Conservation (phyloP, 2,329 filamentous ascomycete genomes). For the Pezicula rhizophila region DNA sequence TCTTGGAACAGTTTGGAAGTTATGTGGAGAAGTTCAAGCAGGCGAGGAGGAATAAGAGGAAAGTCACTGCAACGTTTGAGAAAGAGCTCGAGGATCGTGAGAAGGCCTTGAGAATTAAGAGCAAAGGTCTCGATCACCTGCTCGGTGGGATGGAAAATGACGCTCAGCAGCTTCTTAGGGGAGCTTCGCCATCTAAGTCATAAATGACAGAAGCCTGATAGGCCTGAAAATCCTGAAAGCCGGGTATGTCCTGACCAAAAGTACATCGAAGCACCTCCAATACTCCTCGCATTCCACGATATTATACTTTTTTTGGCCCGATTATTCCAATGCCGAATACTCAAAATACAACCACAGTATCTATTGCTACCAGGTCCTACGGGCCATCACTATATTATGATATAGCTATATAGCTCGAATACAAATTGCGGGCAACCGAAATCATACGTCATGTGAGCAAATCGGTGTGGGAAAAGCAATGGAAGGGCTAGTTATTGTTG, state of each 20-base stretch:
- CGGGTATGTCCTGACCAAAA: too few species aligned
- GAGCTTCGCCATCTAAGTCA: background rate
- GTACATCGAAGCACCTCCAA: too few species aligned
- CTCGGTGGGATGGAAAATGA: constrained; percentile 22
- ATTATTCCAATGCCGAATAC: background rate
- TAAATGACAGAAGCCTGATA: background rate
- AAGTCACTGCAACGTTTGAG: constrained; percentile 18
- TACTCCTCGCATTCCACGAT: too few species aligned
- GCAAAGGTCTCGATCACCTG: constrained; percentile 13
- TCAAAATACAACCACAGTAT: background rate
- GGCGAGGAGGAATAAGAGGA: constrained; percentile 21
- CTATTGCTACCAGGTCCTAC: background rate
- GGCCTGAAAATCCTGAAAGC: background rate
- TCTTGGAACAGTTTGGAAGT: constrained; percentile 20
- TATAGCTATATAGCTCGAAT: too few species aligned
- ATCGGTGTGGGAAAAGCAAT: too few species aligned
- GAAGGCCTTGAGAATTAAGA: constrained; percentile 17
- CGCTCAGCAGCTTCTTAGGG: constrained; percentile 13
- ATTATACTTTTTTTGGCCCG: too few species aligned
- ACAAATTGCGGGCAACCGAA: too few species aligned
- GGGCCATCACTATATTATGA: too few species aligned
- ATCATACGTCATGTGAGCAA: too few species aligned
- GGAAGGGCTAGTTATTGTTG: too few species aligned
- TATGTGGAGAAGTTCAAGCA: constrained; percentile 17
- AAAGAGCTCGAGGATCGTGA: constrained; percentile 21